A percentile compares a stretch with the other conserved stretches of the same genome.
phyloP scores from a whole-genome alignment of 129 eudicot genomes.

The Gnaphalium uliginosum region DNA sequence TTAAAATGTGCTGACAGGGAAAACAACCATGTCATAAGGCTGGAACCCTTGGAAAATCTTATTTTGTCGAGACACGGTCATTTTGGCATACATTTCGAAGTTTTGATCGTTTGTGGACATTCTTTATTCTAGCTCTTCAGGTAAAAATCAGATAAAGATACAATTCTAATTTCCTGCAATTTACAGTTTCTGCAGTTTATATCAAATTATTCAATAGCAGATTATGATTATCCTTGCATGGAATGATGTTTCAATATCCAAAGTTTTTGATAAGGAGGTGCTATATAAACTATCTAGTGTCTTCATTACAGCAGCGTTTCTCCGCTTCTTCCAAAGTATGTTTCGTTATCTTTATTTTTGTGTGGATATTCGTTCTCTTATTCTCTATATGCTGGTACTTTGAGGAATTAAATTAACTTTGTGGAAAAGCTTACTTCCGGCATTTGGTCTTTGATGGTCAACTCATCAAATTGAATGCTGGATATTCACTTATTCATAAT shows the following conservation, averaged over 20 bases:
- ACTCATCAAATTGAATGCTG: slow-evolving; percentile 10
- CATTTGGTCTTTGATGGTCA: slow-evolving; percentile 7
- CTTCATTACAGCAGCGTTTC: slow-evolving; percentile 89
- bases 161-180: slow-evolving; percentile 11
- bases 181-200: slow-evolving; percentile 21
- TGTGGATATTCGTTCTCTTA: slow-evolving; percentile 5
- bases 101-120: slow-evolving; percentile 96
- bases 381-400: slow-evolving; percentile 17
- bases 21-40: slow-evolving; percentile 40
- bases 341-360: slow-evolving; percentile 4
- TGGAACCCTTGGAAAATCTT: slow-evolving; percentile 71
- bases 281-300: slow-evolving; percentile 78
- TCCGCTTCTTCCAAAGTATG: slow-evolving; percentile 93
- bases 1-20: slow-evolving; percentile 55
- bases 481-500: slow-evolving; percentile 1
- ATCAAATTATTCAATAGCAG: slow-evolving; percentile 47
- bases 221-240: slow-evolving; percentile 82
- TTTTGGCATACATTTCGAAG: slow-evolving; percentile 94
- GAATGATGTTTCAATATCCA: slow-evolving; percentile 48
- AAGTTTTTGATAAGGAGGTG: slow-evolving; percentile 53
- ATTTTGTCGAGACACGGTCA: slow-evolving; percentile 81
- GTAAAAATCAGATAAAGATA: slow-evolving; percentile 34
- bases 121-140: slow-evolving; percentile 78
- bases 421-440: slow-evolving; percentile 6
- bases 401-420: slow-evolving; percentile 11